Conservation (phyloP, 2,329 filamentous ascomycete species). For the Neophaeococcomyces aloes region DNA sequence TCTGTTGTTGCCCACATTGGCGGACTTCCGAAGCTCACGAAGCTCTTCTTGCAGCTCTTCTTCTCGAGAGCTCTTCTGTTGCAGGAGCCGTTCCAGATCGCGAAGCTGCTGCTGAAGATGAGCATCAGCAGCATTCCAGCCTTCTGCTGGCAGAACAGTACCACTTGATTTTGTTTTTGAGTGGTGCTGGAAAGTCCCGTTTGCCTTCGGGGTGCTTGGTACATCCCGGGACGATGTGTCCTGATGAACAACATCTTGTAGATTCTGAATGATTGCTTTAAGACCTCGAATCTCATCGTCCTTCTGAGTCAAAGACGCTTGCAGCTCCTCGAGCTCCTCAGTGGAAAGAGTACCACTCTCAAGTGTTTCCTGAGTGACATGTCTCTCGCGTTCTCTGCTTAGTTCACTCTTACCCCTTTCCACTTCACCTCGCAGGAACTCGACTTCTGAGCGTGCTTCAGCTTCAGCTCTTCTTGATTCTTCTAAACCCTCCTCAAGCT, state of each 20-base stretch:
- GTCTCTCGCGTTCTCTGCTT: conserved; percentile 76
- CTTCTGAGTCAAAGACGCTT: conserved; percentile 62
- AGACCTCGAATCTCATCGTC: conserved; percentile 95
- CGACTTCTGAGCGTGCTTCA: conserved; percentile 88
- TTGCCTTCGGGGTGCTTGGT: conserved; percentile 12
- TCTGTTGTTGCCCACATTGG: conserved; percentile 9
- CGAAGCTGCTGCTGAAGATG: conserved; percentile 66
- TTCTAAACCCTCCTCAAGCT: conserved; percentile 91
- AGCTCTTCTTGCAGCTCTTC: conserved; percentile 79
- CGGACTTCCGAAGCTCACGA: conserved; percentile 48
- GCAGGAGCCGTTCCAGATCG: conserved; percentile 62
- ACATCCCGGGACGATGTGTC: conserved; percentile 16
- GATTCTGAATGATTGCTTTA: conserved; percentile 93
- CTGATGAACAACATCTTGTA: conserved; percentile 38
- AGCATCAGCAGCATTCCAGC: conserved; percentile 9
- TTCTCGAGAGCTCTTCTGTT: conserved; percentile 63
- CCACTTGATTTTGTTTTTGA: conserved; percentile 17
- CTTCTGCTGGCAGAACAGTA: neutral
- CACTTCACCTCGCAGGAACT: conserved; percentile 89
- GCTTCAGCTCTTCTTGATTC: conserved; percentile 89
- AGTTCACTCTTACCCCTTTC: conserved; percentile 83
- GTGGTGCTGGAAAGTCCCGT: conserved; percentile 12
- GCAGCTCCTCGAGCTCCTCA: conserved; percentile 19
- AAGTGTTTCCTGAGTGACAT: conserved; percentile 38
- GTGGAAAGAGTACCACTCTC: conserved; percentile 21